A percentile compares a stretch with the other conserved stretches of the same genome.
Evolutionary conservation across 176 grass and related monocot genomes (phyloP).

Genomic region (barley (Hordeum vulgare)): MorexV3_pseudomolecules_assembly NC_058519.1:161503917-161504416

Average conservation of each 20-base stretch:
- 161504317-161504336: constrained; percentile 1
- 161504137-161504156: neutral
- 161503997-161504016: neutral
- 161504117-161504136: constrained; percentile 26
- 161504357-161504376: neutral
- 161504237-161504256: neutral
- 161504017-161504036: neutral
- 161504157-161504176: neutral
- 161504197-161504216: neutral
- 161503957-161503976: no score
- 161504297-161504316: neutral
- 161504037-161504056: constrained; percentile 19
- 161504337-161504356: constrained; percentile 13
- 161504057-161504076: constrained; percentile 9
- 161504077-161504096: neutral
- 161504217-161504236: neutral
- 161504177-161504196: neutral
- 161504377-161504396: constrained; percentile 26
- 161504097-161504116: constrained; percentile 29
- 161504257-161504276: constrained; percentile 23
- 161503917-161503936: neutral
- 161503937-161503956: neutral
- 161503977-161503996: neutral
- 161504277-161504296: constrained; percentile 14
- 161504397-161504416: constrained; percentile 36